Percentiles rank a stretch among this genome's conserved stretches.
phyloP scores from a whole-genome alignment of 495 filamentous ascomycete genomes.

The Hyaloscypha bicolor region DNA sequence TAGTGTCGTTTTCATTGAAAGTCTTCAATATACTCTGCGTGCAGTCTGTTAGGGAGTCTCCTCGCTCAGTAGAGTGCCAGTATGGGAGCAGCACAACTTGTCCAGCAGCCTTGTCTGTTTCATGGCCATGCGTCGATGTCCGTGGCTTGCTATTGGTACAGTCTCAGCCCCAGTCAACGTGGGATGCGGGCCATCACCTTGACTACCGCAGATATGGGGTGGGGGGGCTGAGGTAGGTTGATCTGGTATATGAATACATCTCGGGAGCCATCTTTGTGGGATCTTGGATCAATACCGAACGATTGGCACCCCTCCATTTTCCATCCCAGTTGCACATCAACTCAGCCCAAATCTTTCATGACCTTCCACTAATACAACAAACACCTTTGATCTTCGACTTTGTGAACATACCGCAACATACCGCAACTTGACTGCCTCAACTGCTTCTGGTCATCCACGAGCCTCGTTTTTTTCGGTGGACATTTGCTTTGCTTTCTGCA shows the following conservation, averaged over 20 bases:
- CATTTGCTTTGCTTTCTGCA: conserved; percentile 20
- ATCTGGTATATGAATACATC: conserved; percentile 34
- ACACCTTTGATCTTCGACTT: neutral
- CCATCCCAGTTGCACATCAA: conserved; percentile 27
- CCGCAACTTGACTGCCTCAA: neutral
- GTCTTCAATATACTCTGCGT: conserved; percentile 3
- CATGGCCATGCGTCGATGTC: conserved; percentile 23
- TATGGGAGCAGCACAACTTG: conserved; percentile 17
- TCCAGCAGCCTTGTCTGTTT: conserved; percentile 32
- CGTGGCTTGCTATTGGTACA: conserved; percentile 24
- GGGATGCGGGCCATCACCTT: conserved; percentile 25
- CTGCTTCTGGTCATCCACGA: conserved; percentile 10
- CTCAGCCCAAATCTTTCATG: conserved; percentile 11
- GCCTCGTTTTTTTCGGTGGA: conserved; percentile 14
- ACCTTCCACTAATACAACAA: neutral
- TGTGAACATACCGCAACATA: neutral
- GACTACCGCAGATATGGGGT: conserved; percentile 24
- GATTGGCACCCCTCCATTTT: conserved; percentile 29
- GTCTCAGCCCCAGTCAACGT: conserved; percentile 23
- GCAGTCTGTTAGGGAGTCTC: conserved; percentile 11
- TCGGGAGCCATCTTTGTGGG: conserved; percentile 16
- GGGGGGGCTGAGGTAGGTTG: conserved; percentile 23
- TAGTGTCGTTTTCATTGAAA: conserved; percentile 23
- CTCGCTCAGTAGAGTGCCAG: conserved; percentile 14
- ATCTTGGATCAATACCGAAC: conserved; percentile 32